These are phyloP conservation scores for Berberis thunbergii DNA, from an alignment of 164 flowering plant genomes.

Conservation along the genomic window DNA sequence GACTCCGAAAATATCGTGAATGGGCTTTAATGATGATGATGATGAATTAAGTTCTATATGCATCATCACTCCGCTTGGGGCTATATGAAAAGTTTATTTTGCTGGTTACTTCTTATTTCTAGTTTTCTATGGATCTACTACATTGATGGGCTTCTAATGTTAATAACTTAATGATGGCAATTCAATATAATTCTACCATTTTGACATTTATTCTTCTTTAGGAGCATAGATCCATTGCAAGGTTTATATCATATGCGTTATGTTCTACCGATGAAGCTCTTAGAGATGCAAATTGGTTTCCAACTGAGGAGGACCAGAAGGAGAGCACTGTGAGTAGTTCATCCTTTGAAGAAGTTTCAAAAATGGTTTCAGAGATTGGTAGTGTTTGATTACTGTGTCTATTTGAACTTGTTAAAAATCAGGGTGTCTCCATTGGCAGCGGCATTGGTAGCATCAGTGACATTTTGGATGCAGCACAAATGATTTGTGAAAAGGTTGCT, in stretches of 20 bases:
- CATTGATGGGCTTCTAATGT: background rate
- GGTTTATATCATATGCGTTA: constrained; percentile 85
- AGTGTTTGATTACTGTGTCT: background rate
- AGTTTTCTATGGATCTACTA: no score
- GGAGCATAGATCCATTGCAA: constrained; percentile 80
- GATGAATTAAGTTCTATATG: no score
- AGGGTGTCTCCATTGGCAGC: constrained; percentile 97
- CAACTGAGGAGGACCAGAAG: constrained; percentile 51
- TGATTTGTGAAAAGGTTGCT: constrained; percentile 91
- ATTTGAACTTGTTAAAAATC: constrained; percentile 21
- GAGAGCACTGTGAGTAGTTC: constrained; percentile 62
- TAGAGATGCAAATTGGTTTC: constrained; percentile 82
- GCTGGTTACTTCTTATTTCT: no score
- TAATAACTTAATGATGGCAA: background rate
- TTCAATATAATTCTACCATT: no score
- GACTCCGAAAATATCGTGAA: no score
- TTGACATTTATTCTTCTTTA: constrained; percentile 10
- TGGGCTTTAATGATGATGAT: no score
- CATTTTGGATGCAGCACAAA: constrained; percentile 73
- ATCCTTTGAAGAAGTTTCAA: background rate
- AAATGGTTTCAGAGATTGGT: background rate
- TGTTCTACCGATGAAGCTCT: constrained; percentile 97
- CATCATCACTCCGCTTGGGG: no score
- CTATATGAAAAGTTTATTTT: no score
- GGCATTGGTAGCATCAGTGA: constrained; percentile 95